A percentile compares a stretch with the other conserved stretches of the same genome.
phyloP scores from a whole-genome alignment of 441 rosid genomes.

The Croton laevigatus region DNA sequence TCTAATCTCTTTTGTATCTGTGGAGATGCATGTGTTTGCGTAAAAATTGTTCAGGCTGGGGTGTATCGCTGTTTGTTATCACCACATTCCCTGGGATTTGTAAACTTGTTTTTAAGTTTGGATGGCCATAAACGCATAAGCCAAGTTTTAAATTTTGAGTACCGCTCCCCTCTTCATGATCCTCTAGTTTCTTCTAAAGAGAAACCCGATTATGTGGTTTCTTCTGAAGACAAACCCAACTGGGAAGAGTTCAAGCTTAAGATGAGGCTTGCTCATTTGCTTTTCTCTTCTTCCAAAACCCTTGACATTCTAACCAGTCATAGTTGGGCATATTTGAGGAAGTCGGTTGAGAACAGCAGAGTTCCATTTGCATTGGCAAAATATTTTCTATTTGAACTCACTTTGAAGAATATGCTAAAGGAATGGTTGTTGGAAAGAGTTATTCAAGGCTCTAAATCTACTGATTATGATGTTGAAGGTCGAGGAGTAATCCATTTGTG shows the following conservation, averaged over 20 bases:
- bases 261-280: slow-evolving; percentile 77
- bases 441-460: slow-evolving; percentile 55
- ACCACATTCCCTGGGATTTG: slow-evolving; percentile 70
- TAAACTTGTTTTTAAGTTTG: slow-evolving; percentile 63
- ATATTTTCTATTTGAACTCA: slow-evolving; percentile 63
- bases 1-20: slow-evolving; percentile 71
- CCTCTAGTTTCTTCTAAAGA: slow-evolving; percentile 42
- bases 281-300: slow-evolving; percentile 65
- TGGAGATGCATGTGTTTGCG: slow-evolving; percentile 62
- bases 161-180: slow-evolving; percentile 41
- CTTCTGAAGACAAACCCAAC: slow-evolving; percentile 49
- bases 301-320: slow-evolving; percentile 50
- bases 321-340: slow-evolving; percentile 66
- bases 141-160: slow-evolving; percentile 74
- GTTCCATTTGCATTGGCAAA: slow-evolving; percentile 60
- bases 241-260: slow-evolving; percentile 80
- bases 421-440: slow-evolving; percentile 95
- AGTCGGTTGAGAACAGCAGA: slow-evolving; percentile 52
- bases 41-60: slow-evolving; percentile 73
- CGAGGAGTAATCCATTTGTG: slow-evolving; percentile 94
- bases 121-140: slow-evolving; percentile 85
- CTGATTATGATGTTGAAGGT: slow-evolving; percentile 76
- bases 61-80: slow-evolving; percentile 80
- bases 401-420: slow-evolving; percentile 69
- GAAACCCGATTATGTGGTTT: slow-evolving; percentile 33